Evolutionary conservation across 345 rosid genomes (phyloP).

Genomic region (Luvunga scandens): DNA sequence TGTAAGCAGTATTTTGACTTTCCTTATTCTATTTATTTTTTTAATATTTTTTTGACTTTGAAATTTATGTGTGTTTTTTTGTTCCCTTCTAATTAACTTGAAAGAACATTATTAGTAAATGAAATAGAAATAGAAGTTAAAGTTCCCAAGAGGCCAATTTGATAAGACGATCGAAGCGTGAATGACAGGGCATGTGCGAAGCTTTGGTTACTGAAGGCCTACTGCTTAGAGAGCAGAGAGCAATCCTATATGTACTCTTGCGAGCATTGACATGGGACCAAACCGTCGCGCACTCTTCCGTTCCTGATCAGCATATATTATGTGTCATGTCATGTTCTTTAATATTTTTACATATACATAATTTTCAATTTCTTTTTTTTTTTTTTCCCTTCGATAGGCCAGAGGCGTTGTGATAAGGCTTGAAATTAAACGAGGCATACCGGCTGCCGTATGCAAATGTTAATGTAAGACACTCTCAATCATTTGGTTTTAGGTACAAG

Average conservation of each 20-base stretch:
- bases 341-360: too few species aligned
- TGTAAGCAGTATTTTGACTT: slow-evolving; percentile 7
- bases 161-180: neutral
- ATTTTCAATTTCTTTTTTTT: too few species aligned
- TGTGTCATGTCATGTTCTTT: neutral
- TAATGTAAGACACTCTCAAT: neutral
- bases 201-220: neutral
- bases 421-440: too few species aligned
- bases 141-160: neutral
- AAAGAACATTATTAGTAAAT: neutral
- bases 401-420: too few species aligned
- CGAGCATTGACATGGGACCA: slow-evolving; percentile 33
- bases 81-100: neutral
- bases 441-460: neutral
- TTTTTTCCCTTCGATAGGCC: too few species aligned
- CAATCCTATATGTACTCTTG: neutral
- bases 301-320: too few species aligned
- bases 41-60: neutral
- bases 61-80: neutral
- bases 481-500: neutral
- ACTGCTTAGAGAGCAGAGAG: neutral
- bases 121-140: neutral
- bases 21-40: neutral
- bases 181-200: neutral
- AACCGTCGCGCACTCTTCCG: slow-evolving; percentile 12